Conservation (phyloP, 768 basidiomycete species). For the Kwoniella dejecticola region DNA sequence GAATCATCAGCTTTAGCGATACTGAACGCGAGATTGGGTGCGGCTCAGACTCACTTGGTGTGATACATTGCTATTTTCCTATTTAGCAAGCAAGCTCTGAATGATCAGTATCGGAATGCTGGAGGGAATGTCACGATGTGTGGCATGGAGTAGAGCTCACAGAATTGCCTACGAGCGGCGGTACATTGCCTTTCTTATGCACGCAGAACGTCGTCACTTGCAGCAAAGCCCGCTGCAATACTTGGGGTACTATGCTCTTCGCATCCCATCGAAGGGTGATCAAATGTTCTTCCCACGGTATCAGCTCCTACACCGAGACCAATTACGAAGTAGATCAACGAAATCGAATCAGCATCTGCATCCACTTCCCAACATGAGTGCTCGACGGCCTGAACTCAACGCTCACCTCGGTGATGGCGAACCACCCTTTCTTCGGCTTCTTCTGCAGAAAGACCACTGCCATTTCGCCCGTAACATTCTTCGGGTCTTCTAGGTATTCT, state of each 20-base stretch:
- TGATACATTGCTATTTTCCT: slow-evolving; percentile 29
- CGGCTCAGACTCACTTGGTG: slow-evolving; percentile 24
- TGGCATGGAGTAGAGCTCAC: slow-evolving; percentile 9
- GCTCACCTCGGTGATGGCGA: slow-evolving; percentile 50
- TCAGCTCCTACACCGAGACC: slow-evolving; percentile 32
- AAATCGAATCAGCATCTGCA: too few species aligned
- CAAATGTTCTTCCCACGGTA: slow-evolving; percentile 53
- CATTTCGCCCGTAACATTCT: slow-evolving; percentile 23
- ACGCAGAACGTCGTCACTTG: slow-evolving; percentile 40
- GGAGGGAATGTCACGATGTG: background rate
- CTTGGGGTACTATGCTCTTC: background rate
- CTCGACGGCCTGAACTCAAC: background rate
- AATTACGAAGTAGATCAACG: background rate
- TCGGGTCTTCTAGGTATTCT: slow-evolving; percentile 9
- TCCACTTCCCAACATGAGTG: too few species aligned
- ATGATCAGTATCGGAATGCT: too few species aligned
- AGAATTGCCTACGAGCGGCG: slow-evolving; percentile 23
- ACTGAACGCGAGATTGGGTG: background rate
- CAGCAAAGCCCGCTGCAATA: slow-evolving; percentile 29
- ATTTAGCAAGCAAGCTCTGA: too few species aligned
- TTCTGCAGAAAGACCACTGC: slow-evolving; percentile 49
- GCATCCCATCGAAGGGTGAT: slow-evolving; percentile 28
- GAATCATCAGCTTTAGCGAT: background rate
- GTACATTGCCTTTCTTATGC: slow-evolving; percentile 37
- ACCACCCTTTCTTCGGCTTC: slow-evolving; percentile 47